phyloP scores from a whole-genome alignment of 2,329 filamentous ascomycete genomes.

The Hysterium pulicare region DNA sequence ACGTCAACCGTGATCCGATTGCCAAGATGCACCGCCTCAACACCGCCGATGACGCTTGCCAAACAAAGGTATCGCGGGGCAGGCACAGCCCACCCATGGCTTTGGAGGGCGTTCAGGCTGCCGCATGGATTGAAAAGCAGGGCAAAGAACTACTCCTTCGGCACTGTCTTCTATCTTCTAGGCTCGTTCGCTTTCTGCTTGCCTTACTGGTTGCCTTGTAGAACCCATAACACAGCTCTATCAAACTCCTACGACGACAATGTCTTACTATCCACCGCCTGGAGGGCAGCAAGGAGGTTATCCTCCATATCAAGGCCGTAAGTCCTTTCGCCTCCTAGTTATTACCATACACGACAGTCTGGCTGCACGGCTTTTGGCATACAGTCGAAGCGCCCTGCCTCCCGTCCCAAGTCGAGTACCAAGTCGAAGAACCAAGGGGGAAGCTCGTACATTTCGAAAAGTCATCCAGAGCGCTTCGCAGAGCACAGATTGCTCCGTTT shows the following conservation, averaged over 20 bases:
- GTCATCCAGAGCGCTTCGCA: too few relatives aligned
- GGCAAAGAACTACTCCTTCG: background rate
- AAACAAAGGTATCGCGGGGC: background rate
- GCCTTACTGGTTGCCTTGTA: background rate
- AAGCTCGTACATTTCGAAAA: too few relatives aligned
- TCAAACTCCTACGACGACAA: too few relatives aligned
- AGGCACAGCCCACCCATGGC: too few relatives aligned
- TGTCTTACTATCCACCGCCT: conserved; percentile 1
- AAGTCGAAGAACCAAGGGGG: too few relatives aligned
- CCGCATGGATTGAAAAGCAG: background rate
- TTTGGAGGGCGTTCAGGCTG: background rate
- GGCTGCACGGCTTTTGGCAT: background rate
- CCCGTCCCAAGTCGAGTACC: conserved; percentile 37
- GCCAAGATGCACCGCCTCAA: too few relatives aligned
- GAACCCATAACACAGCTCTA: too few relatives aligned
- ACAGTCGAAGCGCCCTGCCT: conserved; percentile 20
- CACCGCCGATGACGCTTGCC: too few relatives aligned
- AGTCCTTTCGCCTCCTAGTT: conserved; percentile 40
- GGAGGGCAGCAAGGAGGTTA: conserved; percentile 9
- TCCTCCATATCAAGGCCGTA: conserved; percentile 19
- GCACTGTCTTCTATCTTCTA: background rate
- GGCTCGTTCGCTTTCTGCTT: background rate
- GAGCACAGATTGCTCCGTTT: too few relatives aligned
- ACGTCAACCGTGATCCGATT: too few relatives aligned
- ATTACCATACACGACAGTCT: conserved; percentile 19